Conservation (phyloP, 768 basidiomycete species). For the Suillus bovinus region DNA sequence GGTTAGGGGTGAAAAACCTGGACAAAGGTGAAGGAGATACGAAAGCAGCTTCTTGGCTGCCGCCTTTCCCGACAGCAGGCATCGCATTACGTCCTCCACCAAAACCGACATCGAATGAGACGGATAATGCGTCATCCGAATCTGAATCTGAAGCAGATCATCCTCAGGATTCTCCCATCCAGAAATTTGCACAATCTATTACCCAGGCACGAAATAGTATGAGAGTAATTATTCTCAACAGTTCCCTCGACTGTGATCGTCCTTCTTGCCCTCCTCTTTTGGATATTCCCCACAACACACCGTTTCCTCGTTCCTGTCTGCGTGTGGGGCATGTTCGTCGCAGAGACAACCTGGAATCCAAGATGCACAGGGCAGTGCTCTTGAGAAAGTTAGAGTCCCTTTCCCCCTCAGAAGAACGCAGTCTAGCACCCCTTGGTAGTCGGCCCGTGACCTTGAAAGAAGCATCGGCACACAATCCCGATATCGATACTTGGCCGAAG, state of each 20-base stretch:
- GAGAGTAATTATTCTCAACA: constrained; percentile 45
- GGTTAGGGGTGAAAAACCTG: constrained; percentile 46
- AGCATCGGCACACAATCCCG: constrained; percentile 27
- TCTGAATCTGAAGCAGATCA: constrained; percentile 37
- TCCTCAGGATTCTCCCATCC: constrained; percentile 18
- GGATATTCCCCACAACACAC: constrained; percentile 32
- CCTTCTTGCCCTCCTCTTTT: constrained; percentile 51
- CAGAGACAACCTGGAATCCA: constrained; percentile 42
- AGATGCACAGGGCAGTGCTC: constrained; percentile 52
- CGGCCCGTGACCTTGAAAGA: constrained; percentile 29
- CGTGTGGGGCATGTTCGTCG: constrained; percentile 35
- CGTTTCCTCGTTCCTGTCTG: constrained; percentile 63
- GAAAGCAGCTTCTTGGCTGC: constrained; percentile 35
- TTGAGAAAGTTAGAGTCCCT: constrained; percentile 45
- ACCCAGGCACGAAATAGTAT: constrained; percentile 40
- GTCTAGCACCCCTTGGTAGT: constrained; percentile 46
- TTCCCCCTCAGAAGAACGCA: constrained; percentile 40
- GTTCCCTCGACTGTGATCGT: constrained; percentile 36
- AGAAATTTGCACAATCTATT: constrained; percentile 27
- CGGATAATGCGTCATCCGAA: constrained; percentile 38
- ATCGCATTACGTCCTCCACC: constrained; percentile 22
- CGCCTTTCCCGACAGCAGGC: constrained; percentile 23
- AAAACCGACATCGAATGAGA: constrained; percentile 21
- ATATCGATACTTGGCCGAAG: constrained; percentile 16
- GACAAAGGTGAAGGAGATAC: constrained; percentile 27